Base-by-base conservation (phyloP, 2,329 filamentous ascomycete genomes). In the Arachnopeziza araneosa region DNA sequence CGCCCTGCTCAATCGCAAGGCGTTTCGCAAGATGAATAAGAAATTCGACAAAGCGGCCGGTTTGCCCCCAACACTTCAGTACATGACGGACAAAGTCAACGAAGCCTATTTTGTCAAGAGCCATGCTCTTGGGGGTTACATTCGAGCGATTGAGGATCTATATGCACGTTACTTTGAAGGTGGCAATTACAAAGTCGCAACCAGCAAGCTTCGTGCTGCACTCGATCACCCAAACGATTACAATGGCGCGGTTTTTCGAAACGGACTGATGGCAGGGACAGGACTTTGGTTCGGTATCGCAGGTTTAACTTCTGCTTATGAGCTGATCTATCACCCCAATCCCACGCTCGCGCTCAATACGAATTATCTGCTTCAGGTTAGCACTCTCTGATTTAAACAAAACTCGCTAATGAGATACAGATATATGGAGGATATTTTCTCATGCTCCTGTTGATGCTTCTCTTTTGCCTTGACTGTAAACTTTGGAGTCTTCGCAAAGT, bases 1-100 rank as follows among this genome's bases (percentile, higher is more conserved):
- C 68, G 87, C 91, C 1, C 78, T 95, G 26, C 79, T 96, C n/a
- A 98, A 98, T 73, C 84, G 91, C 54, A 96, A 91, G 0, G 93
- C 91, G 0, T 97, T 97, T 71, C 87, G 93, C 44, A 98, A 98
- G 75, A 90, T 97, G 70, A 96, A 95, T 76, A 98, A 98, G 74
- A 98, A 98, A 75, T 96, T 93, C 72, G 92, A 97, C 79, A 97
- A 97, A 76, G 84, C 88, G 1, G 86, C 91, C 59, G 84, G 91
- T 66, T 87, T 90, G 50, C 83, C 87, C 8, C 90, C 90, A 0
- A 81, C 87, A 0, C 83, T 88, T 70, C 83, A 88, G 30, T 97
- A 93, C 74, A 89, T 96, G 83, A 87, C 87, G 32, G 92, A 96
- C 68, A 93, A 92, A 71, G 91, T 97, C 68, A 93, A 90, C 76